These are phyloP conservation scores for Oryza nivara DNA, from an alignment of 176 grass and related monocot genomes.

Conservation along the genomic window DNA sequence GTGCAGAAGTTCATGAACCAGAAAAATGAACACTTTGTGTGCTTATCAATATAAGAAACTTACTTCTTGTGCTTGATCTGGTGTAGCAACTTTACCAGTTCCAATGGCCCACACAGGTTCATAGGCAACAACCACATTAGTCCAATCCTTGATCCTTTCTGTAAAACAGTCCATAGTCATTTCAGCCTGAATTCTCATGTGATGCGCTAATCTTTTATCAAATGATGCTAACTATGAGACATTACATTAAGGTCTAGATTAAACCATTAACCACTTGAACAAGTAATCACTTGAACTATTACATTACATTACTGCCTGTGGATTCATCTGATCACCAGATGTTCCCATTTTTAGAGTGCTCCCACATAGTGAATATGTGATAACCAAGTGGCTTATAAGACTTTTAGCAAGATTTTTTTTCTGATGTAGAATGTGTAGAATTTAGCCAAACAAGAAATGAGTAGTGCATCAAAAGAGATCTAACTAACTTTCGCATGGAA, in stretches of 20 bases:
- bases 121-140: slow-evolving; percentile 84
- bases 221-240: not conserved
- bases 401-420: not conserved
- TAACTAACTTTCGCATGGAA: not conserved
- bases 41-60: slow-evolving; percentile 19
- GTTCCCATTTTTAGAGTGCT: not conserved
- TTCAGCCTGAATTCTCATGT: slow-evolving; percentile 1
- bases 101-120: slow-evolving; percentile 99
- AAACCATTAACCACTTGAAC: not conserved
- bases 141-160: slow-evolving; percentile 88
- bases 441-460: not conserved
- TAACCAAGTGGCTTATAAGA: not conserved
- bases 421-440: not conserved
- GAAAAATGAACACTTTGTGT: not conserved
- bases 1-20: not conserved
- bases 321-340: not conserved
- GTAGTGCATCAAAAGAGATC: not conserved
- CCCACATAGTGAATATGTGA: not conserved
- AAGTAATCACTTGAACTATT: too few species aligned
- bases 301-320: too few species aligned
- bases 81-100: slow-evolving; percentile 92
- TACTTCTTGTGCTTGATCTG: slow-evolving; percentile 97
- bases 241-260: not conserved
- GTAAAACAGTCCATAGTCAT: slow-evolving; percentile 42
- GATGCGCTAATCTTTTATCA: not conserved